Evolutionary conservation across 352 stramenopile species (phyloP).

Genomic region (Discostella stelligera): DNA sequence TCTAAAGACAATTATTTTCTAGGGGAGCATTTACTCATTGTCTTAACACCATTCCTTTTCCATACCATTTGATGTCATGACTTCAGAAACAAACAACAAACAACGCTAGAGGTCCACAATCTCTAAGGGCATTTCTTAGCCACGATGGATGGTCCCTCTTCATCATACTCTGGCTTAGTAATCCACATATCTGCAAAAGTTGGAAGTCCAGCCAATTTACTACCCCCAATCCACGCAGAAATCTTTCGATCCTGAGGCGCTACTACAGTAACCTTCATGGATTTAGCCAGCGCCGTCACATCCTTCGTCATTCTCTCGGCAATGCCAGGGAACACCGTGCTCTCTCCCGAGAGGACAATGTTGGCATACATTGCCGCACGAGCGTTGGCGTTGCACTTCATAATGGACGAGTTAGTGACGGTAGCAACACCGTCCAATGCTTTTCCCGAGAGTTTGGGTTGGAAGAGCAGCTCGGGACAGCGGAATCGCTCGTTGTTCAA

Average conservation of each 20-base stretch:
- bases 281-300: slow-evolving; percentile 86
- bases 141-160: slow-evolving; percentile 93
- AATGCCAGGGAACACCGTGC: slow-evolving; percentile 94
- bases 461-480: slow-evolving; percentile 73
- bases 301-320: slow-evolving; percentile 90
- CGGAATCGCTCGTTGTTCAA: slow-evolving; percentile 95
- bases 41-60: too few species aligned
- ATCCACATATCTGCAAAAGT: slow-evolving; percentile 99
- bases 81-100: too few species aligned
- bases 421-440: slow-evolving; percentile 88
- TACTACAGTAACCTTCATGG: slow-evolving; percentile 96
- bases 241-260: slow-evolving; percentile 58
- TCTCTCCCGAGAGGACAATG: slow-evolving; percentile 82
- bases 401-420: slow-evolving; percentile 90
- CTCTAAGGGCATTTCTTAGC: slow-evolving; percentile 88
- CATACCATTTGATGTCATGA: too few species aligned
- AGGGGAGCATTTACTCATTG: too few species aligned
- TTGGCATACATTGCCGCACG: slow-evolving; percentile 91
- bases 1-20: too few species aligned
- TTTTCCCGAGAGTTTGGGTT: slow-evolving; percentile 86
- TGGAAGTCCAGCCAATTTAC: slow-evolving; percentile 92
- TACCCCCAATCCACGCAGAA: slow-evolving; percentile 37
- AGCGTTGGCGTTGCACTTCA: slow-evolving; percentile 96
- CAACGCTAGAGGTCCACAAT: too few species aligned
- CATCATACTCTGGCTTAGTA: slow-evolving; percentile 96